Evolutionary conservation across 768 basidiomycete genomes (phyloP).

Genomic region (Rhizopogon rudus): DNA sequence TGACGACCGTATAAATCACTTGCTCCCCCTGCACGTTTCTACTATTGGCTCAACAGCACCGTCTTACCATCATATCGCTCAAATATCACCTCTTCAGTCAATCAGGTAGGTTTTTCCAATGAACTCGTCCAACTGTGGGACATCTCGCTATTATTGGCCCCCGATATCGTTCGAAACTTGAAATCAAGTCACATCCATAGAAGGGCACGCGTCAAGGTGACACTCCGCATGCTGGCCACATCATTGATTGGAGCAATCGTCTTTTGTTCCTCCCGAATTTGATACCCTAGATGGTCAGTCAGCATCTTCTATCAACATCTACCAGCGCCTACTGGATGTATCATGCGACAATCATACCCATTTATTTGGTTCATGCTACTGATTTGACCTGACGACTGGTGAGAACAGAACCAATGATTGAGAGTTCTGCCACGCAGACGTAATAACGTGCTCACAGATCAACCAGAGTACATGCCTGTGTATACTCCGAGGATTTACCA

Average conservation of each 20-base stretch:
- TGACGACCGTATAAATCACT: background rate
- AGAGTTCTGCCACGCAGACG: background rate
- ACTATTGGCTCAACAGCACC: background rate
- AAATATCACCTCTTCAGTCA: background rate
- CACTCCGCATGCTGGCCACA: background rate
- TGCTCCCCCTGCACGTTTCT: background rate
- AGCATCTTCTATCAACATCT: background rate
- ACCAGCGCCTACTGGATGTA: background rate
- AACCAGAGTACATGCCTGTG: too few species aligned
- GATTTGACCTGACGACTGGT: background rate
- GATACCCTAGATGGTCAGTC: background rate
- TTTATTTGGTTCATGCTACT: background rate
- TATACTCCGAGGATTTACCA: background rate
- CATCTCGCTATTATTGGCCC: constrained; percentile 4
- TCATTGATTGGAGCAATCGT: background rate
- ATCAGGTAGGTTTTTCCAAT: background rate
- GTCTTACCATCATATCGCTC: background rate
- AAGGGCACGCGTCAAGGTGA: background rate
- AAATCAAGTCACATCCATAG: background rate
- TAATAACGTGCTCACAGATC: too few species aligned
- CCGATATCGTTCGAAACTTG: background rate
- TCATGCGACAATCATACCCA: background rate
- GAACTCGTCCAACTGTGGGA: background rate
- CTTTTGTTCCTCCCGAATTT: constrained; percentile 1
- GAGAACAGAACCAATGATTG: background rate